A percentile compares a stretch with the other conserved stretches of the same genome.
These are phyloP conservation scores for Cyamopsis tetragonoloba DNA, from an alignment of 306 rosid genomes.

Conservation along the genomic window DNA sequence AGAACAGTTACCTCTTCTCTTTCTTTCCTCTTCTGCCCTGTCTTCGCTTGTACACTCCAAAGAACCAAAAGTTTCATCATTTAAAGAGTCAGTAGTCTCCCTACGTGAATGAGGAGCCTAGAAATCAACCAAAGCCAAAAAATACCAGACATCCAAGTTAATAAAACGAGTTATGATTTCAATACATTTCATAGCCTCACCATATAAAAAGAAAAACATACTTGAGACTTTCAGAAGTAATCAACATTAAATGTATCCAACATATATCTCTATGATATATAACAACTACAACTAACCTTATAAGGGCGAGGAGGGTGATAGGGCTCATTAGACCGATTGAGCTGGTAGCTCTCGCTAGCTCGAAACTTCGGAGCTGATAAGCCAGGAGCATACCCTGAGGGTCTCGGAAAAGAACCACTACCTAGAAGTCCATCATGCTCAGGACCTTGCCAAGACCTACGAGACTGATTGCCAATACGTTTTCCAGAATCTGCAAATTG, in stretches of 20 bases:
- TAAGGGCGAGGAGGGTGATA: slow-evolving; percentile 96
- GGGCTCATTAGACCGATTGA: slow-evolving; percentile 68
- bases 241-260: slow-evolving; percentile 6
- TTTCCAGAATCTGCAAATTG: slow-evolving; percentile 64
- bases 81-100: slow-evolving; percentile 53
- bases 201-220: slow-evolving; percentile 14
- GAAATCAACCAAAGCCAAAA: slow-evolving; percentile 25
- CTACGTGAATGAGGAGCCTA: slow-evolving; percentile 85
- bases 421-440: slow-evolving; percentile 99
- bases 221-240: background rate
- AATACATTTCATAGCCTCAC: slow-evolving; percentile 13
- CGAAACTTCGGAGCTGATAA: slow-evolving; percentile 56
- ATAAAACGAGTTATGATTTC: background rate
- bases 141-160: background rate
- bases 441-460: slow-evolving; percentile 75
- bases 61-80: slow-evolving; percentile 95
- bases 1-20: slow-evolving; percentile 79
- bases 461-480: slow-evolving; percentile 61
- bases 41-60: slow-evolving; percentile 69
- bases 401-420: slow-evolving; percentile 94
- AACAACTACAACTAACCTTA: slow-evolving; percentile 50
- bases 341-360: slow-evolving; percentile 56
- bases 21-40: slow-evolving; percentile 89
- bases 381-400: slow-evolving; percentile 72
- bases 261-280: background rate